Evolutionary conservation across 1,284 basidiomycete genomes (phyloP).

Genomic region (Fistulina hepatica): DNA sequence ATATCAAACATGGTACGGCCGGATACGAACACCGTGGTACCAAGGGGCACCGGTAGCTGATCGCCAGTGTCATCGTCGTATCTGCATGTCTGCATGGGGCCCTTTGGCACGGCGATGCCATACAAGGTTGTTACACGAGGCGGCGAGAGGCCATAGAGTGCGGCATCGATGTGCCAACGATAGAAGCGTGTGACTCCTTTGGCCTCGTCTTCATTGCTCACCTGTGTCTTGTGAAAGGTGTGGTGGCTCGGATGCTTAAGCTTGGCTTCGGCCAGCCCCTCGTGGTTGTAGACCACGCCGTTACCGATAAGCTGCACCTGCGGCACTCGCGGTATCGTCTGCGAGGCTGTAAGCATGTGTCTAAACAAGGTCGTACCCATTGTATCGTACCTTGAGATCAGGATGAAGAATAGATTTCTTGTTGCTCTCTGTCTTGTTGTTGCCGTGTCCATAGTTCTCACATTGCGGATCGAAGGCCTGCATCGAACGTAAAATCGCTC

Average conservation of each 20-base stretch:
- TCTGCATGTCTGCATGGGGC: constrained; percentile 53
- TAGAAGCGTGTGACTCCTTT: constrained; percentile 78
- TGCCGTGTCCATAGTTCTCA: constrained; percentile 73
- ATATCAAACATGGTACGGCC: constrained; percentile 83
- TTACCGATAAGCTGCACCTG: constrained; percentile 85
- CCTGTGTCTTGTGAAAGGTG: constrained; percentile 81
- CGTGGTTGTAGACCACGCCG: constrained; percentile 62
- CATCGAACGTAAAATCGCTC: constrained; percentile 12
- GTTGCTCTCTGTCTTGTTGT: constrained; percentile 66
- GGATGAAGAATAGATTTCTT: constrained; percentile 73
- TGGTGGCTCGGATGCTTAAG: constrained; percentile 79
- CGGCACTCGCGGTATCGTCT: constrained; percentile 71
- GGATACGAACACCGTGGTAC: constrained; percentile 76
- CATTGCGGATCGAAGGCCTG: constrained; percentile 69
- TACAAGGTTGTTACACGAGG: constrained; percentile 87
- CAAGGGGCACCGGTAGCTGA: constrained; percentile 71
- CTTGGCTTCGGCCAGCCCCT: constrained; percentile 61
- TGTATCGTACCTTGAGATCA: constrained; percentile 45
- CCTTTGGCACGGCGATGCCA: constrained; percentile 65
- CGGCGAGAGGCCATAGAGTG: constrained; percentile 78
- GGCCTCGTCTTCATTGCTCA: constrained; percentile 68
- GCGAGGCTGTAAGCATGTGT: not conserved
- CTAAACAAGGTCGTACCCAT: not conserved
- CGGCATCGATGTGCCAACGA: constrained; percentile 92
- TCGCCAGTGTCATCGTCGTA: constrained; percentile 90